Percentiles rank a stretch among this genome's conserved stretches.
Evolutionary conservation across 495 filamentous ascomycete genomes (phyloP).

Genomic region (Oleoguttula mirabilis): DNA sequence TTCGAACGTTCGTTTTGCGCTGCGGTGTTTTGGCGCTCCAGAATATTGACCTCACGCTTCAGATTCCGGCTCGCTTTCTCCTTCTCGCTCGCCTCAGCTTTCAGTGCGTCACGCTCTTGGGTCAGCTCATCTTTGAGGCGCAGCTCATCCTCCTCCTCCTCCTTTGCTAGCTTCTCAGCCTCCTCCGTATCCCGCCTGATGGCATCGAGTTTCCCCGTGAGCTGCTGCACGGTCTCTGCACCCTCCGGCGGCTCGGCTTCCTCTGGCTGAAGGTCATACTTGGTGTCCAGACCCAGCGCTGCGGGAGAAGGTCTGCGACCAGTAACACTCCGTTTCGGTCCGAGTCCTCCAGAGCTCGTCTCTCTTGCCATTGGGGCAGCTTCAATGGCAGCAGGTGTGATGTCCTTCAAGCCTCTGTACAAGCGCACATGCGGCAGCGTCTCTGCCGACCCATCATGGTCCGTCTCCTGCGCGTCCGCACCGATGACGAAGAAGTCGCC

Average conservation of each 20-base stretch:
- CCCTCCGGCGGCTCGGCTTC: slow-evolving; percentile 27
- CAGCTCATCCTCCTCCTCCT: slow-evolving; percentile 64
- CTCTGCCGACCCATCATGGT: slow-evolving; percentile 29
- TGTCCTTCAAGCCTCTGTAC: slow-evolving; percentile 37
- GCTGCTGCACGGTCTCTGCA: slow-evolving; percentile 41
- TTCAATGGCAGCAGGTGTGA: slow-evolving; percentile 37
- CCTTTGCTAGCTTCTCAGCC: slow-evolving; percentile 39
- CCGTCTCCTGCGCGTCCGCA: slow-evolving; percentile 24
- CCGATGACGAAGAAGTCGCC: slow-evolving; percentile 22
- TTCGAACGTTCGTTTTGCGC: slow-evolving; percentile 68
- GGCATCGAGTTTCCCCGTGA: slow-evolving; percentile 39
- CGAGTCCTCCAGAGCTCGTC: slow-evolving; percentile 43
- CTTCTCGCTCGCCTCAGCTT: slow-evolving; percentile 64
- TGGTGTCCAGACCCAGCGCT: slow-evolving; percentile 45
- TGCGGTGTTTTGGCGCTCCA: slow-evolving; percentile 72
- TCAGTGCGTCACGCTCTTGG: slow-evolving; percentile 60
- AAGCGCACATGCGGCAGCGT: slow-evolving; percentile 33
- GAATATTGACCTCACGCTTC: slow-evolving; percentile 62
- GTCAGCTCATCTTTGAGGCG: slow-evolving; percentile 44
- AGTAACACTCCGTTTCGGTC: slow-evolving; percentile 51
- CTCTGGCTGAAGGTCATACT: slow-evolving; percentile 17
- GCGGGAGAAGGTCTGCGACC: slow-evolving; percentile 69
- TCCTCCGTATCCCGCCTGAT: slow-evolving; percentile 29
- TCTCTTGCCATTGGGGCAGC: slow-evolving; percentile 50
- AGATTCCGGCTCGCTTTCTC: slow-evolving; percentile 74